phyloP scores from a whole-genome alignment of 306 rosid genomes.

The Datisca glomerata region DNA sequence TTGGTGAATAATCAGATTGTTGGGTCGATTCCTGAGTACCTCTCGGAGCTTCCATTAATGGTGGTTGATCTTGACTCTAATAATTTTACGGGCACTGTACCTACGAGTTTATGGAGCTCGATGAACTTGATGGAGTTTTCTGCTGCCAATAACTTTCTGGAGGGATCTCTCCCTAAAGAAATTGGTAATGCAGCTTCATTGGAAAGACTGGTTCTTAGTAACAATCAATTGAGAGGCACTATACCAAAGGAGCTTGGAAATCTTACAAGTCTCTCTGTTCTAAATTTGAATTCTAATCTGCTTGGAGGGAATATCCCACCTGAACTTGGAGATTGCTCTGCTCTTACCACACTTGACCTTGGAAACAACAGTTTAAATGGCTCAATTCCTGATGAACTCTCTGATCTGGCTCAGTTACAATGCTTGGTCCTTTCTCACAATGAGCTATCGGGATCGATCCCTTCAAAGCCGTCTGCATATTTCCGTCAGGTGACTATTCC shows the following conservation, averaged over 20 bases:
- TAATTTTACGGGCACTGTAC: constrained; percentile 67
- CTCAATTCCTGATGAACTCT: constrained; percentile 55
- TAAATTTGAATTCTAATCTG: constrained; percentile 67
- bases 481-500: constrained; percentile 66
- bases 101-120: constrained; percentile 49
- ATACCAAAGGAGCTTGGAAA: constrained; percentile 70
- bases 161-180: constrained; percentile 58
- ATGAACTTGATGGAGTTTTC: constrained; percentile 64
- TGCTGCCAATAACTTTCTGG: constrained; percentile 65
- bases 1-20: constrained; percentile 54
- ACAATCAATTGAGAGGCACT: constrained; percentile 51
- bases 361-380: constrained; percentile 67
- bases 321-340: constrained; percentile 50
- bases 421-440: constrained; percentile 92
- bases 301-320: constrained; percentile 65
- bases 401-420: constrained; percentile 50
- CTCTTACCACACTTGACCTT: constrained; percentile 72
- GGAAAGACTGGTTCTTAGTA: constrained; percentile 63
- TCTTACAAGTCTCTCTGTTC: constrained; percentile 52
- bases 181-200: constrained; percentile 54
- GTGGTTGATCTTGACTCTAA: constrained; percentile 70
- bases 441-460: constrained; percentile 72
- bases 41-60: constrained; percentile 73
- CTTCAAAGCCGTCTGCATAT: constrained; percentile 46
- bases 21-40: constrained; percentile 70